Conservation (phyloP, 768 basidiomycete genomes). For the Lentinula sp. region DNA sequence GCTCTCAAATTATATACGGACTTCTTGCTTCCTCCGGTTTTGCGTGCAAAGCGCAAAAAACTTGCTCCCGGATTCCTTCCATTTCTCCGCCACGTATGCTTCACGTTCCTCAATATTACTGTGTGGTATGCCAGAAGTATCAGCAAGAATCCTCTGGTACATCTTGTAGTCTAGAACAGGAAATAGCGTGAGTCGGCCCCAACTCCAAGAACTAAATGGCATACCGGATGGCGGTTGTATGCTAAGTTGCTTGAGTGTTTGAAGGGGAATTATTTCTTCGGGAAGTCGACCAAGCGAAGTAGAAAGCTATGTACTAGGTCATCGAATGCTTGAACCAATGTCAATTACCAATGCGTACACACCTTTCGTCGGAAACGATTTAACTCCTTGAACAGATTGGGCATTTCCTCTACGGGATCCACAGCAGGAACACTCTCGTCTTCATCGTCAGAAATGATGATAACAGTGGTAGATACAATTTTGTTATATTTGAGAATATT, state of each 20-base stretch:
- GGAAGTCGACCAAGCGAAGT: not conserved
- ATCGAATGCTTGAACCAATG: not conserved
- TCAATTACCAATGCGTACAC: not conserved
- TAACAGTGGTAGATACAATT: not conserved
- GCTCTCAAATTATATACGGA: not conserved
- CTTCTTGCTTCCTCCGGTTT: not conserved
- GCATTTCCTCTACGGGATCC: not conserved
- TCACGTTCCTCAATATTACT: not conserved
- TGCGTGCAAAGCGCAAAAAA: not conserved
- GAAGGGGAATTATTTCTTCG: not conserved
- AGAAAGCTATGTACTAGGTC: not conserved
- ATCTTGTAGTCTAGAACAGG: not conserved
- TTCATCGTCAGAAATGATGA: not conserved
- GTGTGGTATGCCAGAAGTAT: conserved; percentile 1
- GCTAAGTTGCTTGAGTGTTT: not conserved
- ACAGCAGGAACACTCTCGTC: not conserved
- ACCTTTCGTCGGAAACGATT: not conserved
- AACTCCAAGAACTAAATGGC: not conserved
- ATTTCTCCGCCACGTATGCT: not conserved
- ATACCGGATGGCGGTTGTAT: not conserved
- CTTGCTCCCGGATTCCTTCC: not conserved
- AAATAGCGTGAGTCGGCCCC: not conserved
- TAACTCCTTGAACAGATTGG: not conserved
- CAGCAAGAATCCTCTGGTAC: not conserved
- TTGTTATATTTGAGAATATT: not conserved